Evolutionary conservation across 164 flowering plant genomes (phyloP), one percentile per base, ranked within the genome.

Genomic region (Aristolochia fimbriata): DNA sequence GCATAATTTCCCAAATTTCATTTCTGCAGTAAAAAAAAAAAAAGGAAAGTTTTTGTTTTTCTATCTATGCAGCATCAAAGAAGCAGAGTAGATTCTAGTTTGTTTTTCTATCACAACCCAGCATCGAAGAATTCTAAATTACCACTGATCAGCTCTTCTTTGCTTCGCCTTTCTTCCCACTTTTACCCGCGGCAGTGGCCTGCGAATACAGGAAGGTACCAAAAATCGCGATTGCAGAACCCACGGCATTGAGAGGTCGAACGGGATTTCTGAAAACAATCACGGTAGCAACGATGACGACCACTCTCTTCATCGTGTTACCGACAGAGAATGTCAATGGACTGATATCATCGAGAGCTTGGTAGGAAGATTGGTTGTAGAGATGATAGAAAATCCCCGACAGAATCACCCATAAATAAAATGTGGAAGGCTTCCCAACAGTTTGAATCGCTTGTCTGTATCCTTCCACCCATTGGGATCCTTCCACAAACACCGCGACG

Each of bases 131-230:
- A 14, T 8, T 25, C 33, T 15, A 30, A 5, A 30, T 49, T 4
- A 49, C 52, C 48, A 43, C 7, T 41, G 45, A 55, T 69, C 52
- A 76, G 58, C 58, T 69, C 68, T 74, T 71, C 77, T 81, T 76
- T 68, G 76, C 85, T 61, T 64, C 77, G 60, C 49, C 59, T 62
- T 80, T 76, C 78, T 81, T 80, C 12, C 63, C 68, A 20, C 67
- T 77, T 55, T 71, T 73, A 15, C 43, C 12, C 1, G 70, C 70
- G 2, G 84, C 47, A 0, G 87, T 80, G n/a, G 79, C 91, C 76
- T 88, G 96, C 4, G 96, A 88, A 68, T 91, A 91, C 80, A 91
- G 68, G 78, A 91, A 91, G 47, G 97, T 88, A 31, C 97, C 97
- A 9, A 88, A 63, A 54, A 91, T 80, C 0, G 96, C 97, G 72